phyloP scores from a whole-genome alignment of 371 early-diverging fungal genomes.

The Paraphysoderma sedebokerense region DNA sequence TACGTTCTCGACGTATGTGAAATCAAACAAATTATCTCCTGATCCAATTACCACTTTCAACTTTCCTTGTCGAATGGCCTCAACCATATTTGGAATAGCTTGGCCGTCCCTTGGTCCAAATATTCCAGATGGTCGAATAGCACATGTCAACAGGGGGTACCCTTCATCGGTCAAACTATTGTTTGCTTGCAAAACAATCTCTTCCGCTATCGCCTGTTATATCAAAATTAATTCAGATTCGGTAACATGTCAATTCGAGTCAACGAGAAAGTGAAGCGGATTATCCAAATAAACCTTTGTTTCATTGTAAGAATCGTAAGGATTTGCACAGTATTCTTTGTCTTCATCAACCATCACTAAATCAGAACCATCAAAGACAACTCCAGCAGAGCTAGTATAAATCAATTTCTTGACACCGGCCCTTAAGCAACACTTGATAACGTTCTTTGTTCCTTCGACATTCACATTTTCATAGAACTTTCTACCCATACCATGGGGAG shows the following conservation, averaged over 20 bases:
- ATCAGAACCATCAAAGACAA: slow-evolving; percentile 61
- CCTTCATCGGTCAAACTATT: slow-evolving; percentile 13
- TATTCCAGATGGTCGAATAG: slow-evolving; percentile 78
- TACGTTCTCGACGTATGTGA: slow-evolving; percentile 84
- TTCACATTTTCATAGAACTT: slow-evolving; percentile 53
- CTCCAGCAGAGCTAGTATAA: slow-evolving; percentile 75
- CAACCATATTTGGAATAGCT: slow-evolving; percentile 53
- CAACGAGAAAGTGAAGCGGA: slow-evolving; percentile 1
- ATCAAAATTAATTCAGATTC: slow-evolving; percentile 1
- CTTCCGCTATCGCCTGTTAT: slow-evolving; percentile 53
- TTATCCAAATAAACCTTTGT: slow-evolving; percentile 42
- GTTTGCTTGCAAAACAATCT: slow-evolving; percentile 61
- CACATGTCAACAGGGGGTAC: slow-evolving; percentile 39
- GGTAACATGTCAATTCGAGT: slow-evolving; percentile 1
- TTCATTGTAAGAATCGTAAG: slow-evolving; percentile 80
- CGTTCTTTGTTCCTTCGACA: slow-evolving; percentile 69
- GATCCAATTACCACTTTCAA: slow-evolving; percentile 60
- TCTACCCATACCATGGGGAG: slow-evolving; percentile 31
- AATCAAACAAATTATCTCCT: slow-evolving; percentile 66
- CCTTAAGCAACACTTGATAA: slow-evolving; percentile 58
- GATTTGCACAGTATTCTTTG: slow-evolving; percentile 43
- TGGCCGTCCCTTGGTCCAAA: slow-evolving; percentile 87
- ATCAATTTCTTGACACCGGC: slow-evolving; percentile 52
- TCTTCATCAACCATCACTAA: slow-evolving; percentile 67
- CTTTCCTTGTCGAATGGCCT: slow-evolving; percentile 40